Evolutionary conservation across 352 stramenopile species (phyloP).

Genomic region (Hyaloperonospora brassicae): DNA sequence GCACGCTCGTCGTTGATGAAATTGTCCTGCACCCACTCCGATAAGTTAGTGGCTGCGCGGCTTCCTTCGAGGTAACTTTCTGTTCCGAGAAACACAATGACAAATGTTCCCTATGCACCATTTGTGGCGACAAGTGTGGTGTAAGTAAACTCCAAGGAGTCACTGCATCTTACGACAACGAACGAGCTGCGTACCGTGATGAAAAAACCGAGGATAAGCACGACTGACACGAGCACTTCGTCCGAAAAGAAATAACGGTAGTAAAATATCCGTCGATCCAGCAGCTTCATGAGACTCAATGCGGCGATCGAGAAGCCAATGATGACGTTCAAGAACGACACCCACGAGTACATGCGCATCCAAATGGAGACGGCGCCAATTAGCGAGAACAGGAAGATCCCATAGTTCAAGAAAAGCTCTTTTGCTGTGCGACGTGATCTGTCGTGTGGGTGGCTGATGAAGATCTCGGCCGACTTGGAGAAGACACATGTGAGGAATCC

Average conservation of each 20-base stretch:
- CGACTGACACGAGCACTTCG: constrained; percentile 70
- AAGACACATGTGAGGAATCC: constrained; percentile 76
- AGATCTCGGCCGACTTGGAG: constrained; percentile 68
- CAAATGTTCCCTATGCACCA: constrained; percentile 50
- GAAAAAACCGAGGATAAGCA: constrained; percentile 81
- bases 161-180: constrained; percentile 2
- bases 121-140: background rate
- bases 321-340: constrained; percentile 66
- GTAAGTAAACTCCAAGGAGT: background rate
- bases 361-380: constrained; percentile 80
- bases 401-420: constrained; percentile 83
- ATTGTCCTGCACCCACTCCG: constrained; percentile 77
- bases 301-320: constrained; percentile 60
- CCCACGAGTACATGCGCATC: constrained; percentile 77
- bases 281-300: constrained; percentile 68
- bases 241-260: constrained; percentile 86
- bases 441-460: constrained; percentile 63
- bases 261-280: constrained; percentile 82
- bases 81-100: constrained; percentile 74
- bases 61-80: constrained; percentile 85
- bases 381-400: constrained; percentile 79
- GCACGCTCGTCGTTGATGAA: constrained; percentile 85
- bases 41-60: constrained; percentile 60
- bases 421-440: constrained; percentile 58
- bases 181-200: constrained; percentile 35